phyloP scores from a whole-genome alignment of 805 yeast species.

The Wickerhamiella slavikovae region DNA sequence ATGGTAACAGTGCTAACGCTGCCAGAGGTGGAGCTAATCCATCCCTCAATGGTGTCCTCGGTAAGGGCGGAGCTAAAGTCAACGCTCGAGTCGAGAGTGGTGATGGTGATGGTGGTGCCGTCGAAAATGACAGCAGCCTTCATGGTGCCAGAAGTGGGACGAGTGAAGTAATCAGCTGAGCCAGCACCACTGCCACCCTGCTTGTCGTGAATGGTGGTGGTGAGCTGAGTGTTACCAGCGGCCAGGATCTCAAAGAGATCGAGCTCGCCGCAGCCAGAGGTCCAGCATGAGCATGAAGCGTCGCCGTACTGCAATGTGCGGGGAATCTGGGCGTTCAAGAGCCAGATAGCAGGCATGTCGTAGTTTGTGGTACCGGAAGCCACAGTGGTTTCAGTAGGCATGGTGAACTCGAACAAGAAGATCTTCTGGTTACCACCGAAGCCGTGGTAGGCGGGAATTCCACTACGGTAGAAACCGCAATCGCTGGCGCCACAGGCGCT shows the following conservation, averaged over 20 bases:
- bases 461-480: slow-evolving; percentile 76
- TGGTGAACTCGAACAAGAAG: slow-evolving; percentile 79
- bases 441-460: slow-evolving; percentile 87
- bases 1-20: no score
- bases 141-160: slow-evolving; percentile 62
- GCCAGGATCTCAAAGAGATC: slow-evolving; percentile 81
- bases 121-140: slow-evolving; percentile 82
- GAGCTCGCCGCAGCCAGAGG: slow-evolving; percentile 92
- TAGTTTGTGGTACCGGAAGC: slow-evolving; percentile 33
- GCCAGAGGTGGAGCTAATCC: slow-evolving; percentile 20
- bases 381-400: slow-evolving; percentile 51
- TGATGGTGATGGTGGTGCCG: slow-evolving; percentile 25
- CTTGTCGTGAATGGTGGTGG: slow-evolving; percentile 62
- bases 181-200: slow-evolving; percentile 77
- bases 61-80: slow-evolving; percentile 35
- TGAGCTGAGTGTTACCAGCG: slow-evolving; percentile 50
- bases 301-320: slow-evolving; percentile 89
- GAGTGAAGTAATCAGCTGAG: slow-evolving; percentile 62
- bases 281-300: slow-evolving; percentile 83
- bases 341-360: slow-evolving; percentile 98
- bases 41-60: slow-evolving; percentile 27
- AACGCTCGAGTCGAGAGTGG: slow-evolving; percentile 34
- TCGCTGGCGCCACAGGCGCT: slow-evolving; percentile 20
- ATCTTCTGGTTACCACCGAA: slow-evolving; percentile 70
- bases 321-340: slow-evolving; percentile 87